phyloP scores from a whole-genome alignment of 768 basidiomycete species.

The Auricularia cornea region DNA sequence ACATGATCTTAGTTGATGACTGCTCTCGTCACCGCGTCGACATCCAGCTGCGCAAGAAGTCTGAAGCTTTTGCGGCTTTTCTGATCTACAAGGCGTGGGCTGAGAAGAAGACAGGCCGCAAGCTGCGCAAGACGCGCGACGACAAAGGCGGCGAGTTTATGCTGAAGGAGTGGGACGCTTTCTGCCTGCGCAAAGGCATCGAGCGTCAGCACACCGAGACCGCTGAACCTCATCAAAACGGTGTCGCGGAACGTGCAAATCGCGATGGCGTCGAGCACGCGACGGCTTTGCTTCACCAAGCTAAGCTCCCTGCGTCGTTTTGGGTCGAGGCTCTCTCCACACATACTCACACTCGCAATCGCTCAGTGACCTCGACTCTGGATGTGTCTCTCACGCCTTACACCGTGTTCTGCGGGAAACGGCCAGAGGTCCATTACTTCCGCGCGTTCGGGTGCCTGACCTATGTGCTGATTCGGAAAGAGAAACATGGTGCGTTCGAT shows the following conservation, averaged over 20 bases:
- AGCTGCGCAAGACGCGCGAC: background rate
- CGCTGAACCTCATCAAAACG: background rate
- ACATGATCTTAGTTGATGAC: background rate
- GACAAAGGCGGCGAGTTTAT: constrained; percentile 3
- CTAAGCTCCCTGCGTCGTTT: background rate
- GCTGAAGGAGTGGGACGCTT: background rate
- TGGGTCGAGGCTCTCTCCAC: background rate
- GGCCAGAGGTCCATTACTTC: constrained; percentile 9
- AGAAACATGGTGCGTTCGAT: constrained; percentile 11
- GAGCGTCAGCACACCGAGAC: background rate
- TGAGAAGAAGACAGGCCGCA: no score
- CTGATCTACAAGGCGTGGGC: background rate
- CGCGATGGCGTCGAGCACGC: background rate
- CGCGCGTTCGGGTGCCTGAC: constrained; percentile 13
- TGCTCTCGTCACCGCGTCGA: background rate
- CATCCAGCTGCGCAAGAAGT: background rate
- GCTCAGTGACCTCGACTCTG: background rate
- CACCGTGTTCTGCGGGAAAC: constrained; percentile 13
- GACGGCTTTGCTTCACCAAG: background rate
- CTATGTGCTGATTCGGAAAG: constrained; percentile 10
- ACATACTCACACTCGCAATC: background rate
- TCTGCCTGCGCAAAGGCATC: background rate
- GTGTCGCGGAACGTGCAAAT: background rate
- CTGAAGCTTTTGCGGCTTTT: background rate
- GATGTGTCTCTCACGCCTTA: constrained; percentile 11